Evolutionary conservation across 768 basidiomycete genomes (phyloP), one percentile per base, ranked within the genome.

Genomic region (Kwoniella bestiolae): DNA sequence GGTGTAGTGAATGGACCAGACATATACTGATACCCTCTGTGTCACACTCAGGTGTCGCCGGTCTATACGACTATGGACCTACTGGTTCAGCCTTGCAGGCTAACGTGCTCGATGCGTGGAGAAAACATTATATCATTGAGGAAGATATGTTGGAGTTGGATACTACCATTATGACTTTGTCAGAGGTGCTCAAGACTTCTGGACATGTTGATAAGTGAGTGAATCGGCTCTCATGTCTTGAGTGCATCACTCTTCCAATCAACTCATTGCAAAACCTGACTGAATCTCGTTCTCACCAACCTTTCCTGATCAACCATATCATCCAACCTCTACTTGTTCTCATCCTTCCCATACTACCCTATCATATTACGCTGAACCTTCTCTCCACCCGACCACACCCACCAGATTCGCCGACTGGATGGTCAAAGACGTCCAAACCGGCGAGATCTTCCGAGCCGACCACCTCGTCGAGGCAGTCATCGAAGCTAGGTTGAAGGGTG

Each of bases 81-180:
- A 92, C 95, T 0, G 95, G 96, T 65, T 94, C 96, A 1, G 87
- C 93, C 2, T 86, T 98, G 34, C 94, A 97, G 76, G 92, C 95
- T 65, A 98, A 98, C 85, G 92, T 99, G 83, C 89, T 97, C 79
- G 84, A 90, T 0, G 91, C 91, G 85, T 98, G 95, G 96, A 86
- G 95, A 60, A 90, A 90, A 79, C 96, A 98, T 83, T 98, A 98
- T 78, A 98, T 99, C 84, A 86, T 98, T 77, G 92, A 98, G 75
- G 95, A 99, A 76, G 87, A 91, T 83, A 99, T 98, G 96, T 88
- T 95, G 73, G 95, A 98, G 82, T 87, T 98, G 70, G 95, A 98
- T 77, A 97, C 94, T 26, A 97, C 96, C 41, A 89, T 96, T 83
- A 96, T 98, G 89, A 98, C 95, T 0, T 90, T 95, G 16, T 87